These are phyloP conservation scores for Lachancea thermotolerans DNA, from an alignment of 805 yeast species.

Conservation along the genomic window DNA sequence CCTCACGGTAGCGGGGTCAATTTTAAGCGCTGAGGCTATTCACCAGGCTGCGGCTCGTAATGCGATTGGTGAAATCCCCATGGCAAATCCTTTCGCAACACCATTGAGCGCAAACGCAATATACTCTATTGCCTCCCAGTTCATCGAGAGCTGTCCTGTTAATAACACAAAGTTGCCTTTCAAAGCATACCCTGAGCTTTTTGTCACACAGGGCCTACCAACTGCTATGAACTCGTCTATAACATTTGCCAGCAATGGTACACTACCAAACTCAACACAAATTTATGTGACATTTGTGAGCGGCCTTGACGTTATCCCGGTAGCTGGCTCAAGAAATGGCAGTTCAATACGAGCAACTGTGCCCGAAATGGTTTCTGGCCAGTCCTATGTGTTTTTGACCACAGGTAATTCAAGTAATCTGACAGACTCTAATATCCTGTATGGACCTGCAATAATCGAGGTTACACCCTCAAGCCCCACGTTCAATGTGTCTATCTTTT, in stretches of 20 bases:
- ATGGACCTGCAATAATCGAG: slow-evolving; percentile 5
- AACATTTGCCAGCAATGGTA: not conserved
- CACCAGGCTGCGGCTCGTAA: slow-evolving; percentile 5
- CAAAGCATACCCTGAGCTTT: slow-evolving; percentile 2
- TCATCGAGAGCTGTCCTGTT: slow-evolving; percentile 2
- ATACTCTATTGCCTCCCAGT: slow-evolving; percentile 4
- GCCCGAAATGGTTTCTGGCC: slow-evolving; percentile 3
- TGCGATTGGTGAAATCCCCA: slow-evolving; percentile 6
- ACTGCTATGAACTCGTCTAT: not conserved
- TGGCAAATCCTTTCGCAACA: slow-evolving; percentile 6
- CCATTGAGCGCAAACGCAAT: slow-evolving; percentile 6
- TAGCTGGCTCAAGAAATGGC: not conserved
- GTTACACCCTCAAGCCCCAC: slow-evolving; percentile 7
- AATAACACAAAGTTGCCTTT: not conserved
- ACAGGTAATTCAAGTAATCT: slow-evolving; percentile 4
- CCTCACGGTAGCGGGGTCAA: slow-evolving; percentile 5
- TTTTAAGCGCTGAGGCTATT: slow-evolving; percentile 4
- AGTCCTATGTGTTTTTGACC: slow-evolving; percentile 5
- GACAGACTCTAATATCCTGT: slow-evolving; percentile 4
- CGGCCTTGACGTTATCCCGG: slow-evolving; percentile 3
- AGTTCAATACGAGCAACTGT: not conserved
- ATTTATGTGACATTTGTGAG: slow-evolving; percentile 3
- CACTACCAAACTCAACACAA: not conserved
- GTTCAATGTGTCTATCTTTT: not conserved
- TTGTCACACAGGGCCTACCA: slow-evolving; percentile 5